Base-by-base conservation (phyloP, 106 monocot genomes). In the Alisma plantagoaquatica region DNA sequence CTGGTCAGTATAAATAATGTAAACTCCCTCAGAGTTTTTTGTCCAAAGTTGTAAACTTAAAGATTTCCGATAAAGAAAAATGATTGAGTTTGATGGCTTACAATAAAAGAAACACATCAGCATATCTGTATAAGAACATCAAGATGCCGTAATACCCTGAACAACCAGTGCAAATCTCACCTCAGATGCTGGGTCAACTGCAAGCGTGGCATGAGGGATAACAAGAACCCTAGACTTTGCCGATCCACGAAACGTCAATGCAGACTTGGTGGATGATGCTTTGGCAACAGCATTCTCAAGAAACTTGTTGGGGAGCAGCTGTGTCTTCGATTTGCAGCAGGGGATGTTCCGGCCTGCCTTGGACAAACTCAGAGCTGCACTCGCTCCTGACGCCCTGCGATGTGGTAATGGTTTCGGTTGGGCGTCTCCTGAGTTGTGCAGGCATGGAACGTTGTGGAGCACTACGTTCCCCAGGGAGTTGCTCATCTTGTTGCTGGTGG, bases 111-210 rank as follows among this genome's bases (percentile, higher is more conserved):
- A 12, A 49, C 21, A 49, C 19, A n/a, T n/a, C n/a, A n/a, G n/a
- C n/a, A n/a, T 26, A 24, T 19, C 12, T 49, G 5, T 38, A 5
- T 38, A 14, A 38, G 49, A 20, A 7, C 12, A 22, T 10, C 29
- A n/a, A 14, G 11, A 53, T 29, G 16, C 26, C 22, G 26, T 23
- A 50, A 20, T 50, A 3, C 49, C 20, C 31, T 29, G 28, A 0
- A 29, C 14, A 53, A 30, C n/a, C n/a, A n/a, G n/a, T n/a, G 16
- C 28, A 16, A 53, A 53, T 9, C 20, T 53, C 31, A 81, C 81
- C 77, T 87, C 53, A 2, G 68, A 57, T 25, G 71, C 60, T 54
- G 69, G 65, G 71, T 80, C 80, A 23, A 80, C 59, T 17, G 75
- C 62, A 51, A 78, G 27, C 10, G 64, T 66, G 35, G 81, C 71